Conservation (phyloP, 2,329 filamentous ascomycete species). For the Epichloe uncinata region DNA sequence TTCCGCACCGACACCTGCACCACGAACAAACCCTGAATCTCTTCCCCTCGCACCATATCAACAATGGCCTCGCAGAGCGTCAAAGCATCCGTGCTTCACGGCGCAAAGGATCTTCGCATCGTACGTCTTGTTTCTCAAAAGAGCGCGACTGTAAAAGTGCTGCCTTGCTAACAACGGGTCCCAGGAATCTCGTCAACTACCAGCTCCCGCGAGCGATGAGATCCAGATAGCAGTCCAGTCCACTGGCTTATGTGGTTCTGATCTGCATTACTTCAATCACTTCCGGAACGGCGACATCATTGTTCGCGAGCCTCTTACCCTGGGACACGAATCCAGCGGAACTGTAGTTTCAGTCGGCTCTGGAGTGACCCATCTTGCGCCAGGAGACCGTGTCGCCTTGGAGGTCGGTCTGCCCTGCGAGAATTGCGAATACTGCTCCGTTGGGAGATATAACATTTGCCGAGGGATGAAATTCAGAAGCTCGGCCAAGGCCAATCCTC, state of each 20-base stretch:
- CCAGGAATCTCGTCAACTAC: constrained; percentile 43
- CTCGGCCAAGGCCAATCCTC: constrained; percentile 42
- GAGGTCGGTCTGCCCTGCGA: constrained; percentile 64
- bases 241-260: constrained; percentile 54
- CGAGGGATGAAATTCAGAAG: constrained; percentile 41
- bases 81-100: constrained; percentile 41
- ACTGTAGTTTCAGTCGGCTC: constrained; percentile 51
- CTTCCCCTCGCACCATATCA: not conserved
- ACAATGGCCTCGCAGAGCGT: constrained; percentile 13
- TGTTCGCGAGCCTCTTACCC: constrained; percentile 58
- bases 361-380: constrained; percentile 39
- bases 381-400: constrained; percentile 62
- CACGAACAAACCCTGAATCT: not conserved
- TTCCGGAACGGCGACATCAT: constrained; percentile 53
- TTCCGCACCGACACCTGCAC: not conserved
- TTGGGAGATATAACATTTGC: constrained; percentile 51
- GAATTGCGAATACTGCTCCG: constrained; percentile 31
- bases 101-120: constrained; percentile 34
- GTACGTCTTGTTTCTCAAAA: constrained; percentile 19
- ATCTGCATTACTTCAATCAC: constrained; percentile 54
- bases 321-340: constrained; percentile 71
- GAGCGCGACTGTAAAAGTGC: not conserved
- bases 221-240: constrained; percentile 48
- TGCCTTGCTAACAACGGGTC: not conserved
- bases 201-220: constrained; percentile 39